A percentile compares a stretch with the other conserved stretches of the same genome.
These are phyloP conservation scores for Coprinopsis sp. DNA, from an alignment of 768 basidiomycete species.

Conservation along the genomic window DNA sequence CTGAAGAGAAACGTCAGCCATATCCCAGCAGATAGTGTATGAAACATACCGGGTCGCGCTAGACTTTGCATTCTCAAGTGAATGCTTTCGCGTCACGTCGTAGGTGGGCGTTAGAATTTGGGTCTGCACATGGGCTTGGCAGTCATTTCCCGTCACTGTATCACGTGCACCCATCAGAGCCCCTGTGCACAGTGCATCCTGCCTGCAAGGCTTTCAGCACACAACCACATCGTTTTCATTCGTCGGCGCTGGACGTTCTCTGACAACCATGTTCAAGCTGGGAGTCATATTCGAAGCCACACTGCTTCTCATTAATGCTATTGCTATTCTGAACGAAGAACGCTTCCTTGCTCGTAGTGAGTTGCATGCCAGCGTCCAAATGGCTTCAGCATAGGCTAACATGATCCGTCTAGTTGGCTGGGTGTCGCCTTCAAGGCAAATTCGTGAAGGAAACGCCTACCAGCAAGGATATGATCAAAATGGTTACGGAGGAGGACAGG, in stretches of 20 bases:
- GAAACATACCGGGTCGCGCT: constrained; percentile 21
- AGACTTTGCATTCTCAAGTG: constrained; percentile 26
- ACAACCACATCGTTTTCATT: neutral
- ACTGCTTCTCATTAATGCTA: constrained; percentile 87
- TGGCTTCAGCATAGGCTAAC: constrained; percentile 15
- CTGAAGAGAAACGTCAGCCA: neutral
- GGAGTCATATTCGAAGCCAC: constrained; percentile 81
- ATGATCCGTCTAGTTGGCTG: constrained; percentile 67
- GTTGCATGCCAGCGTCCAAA: constrained; percentile 24
- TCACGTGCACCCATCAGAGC: neutral
- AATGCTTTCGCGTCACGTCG: neutral
- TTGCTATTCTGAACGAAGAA: constrained; percentile 94
- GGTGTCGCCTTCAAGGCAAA: constrained; percentile 62
- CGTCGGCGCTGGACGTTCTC: constrained; percentile 6
- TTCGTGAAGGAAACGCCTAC: constrained; percentile 53
- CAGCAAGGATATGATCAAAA: constrained; percentile 67
- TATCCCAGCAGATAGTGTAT: too few relatives aligned
- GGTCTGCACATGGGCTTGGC: constrained; percentile 4
- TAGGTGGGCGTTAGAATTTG: neutral
- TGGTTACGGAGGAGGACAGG: constrained; percentile 47
- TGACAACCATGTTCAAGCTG: constrained; percentile 46
- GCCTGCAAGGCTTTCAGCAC: too few relatives aligned
- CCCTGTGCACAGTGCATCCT: too few relatives aligned
- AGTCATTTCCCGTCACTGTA: neutral
- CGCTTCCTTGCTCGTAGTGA: constrained; percentile 89